Percentiles rank a stretch among this genome's conserved stretches.
These are phyloP conservation scores for Nyssa sinensis DNA, from an alignment of 148 eudicot species.

Conservation along the genomic window DNA sequence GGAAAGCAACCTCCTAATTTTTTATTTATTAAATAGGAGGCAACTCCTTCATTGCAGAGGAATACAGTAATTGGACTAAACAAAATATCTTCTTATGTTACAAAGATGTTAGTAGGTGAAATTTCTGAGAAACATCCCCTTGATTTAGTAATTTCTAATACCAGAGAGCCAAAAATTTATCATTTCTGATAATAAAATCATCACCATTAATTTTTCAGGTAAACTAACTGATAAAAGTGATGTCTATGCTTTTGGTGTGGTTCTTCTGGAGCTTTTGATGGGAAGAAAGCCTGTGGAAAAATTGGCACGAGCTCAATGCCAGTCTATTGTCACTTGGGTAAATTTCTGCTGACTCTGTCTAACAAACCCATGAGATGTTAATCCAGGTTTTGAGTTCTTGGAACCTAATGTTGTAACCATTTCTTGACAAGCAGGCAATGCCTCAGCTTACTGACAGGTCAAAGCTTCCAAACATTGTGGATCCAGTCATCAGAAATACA, in stretches of 20 bases:
- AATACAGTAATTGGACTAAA: too few relatives aligned
- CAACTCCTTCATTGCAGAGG: too few relatives aligned
- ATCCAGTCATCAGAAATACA: slow-evolving; percentile 54
- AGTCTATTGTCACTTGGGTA: slow-evolving; percentile 73
- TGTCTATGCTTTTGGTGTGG: slow-evolving; percentile 74
- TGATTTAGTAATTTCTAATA: neutral
- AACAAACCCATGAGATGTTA: neutral
- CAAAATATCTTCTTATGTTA: neutral
- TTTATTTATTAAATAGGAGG: too few relatives aligned
- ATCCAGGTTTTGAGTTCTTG: neutral
- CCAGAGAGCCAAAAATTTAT: neutral
- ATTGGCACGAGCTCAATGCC: slow-evolving; percentile 44
- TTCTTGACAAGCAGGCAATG: slow-evolving; percentile 50
- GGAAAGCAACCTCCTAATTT: too few relatives aligned
- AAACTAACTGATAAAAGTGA: slow-evolving; percentile 81
- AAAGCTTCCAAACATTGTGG: slow-evolving; percentile 66
- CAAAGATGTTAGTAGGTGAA: neutral
- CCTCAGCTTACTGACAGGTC: slow-evolving; percentile 74
- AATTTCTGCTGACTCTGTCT: neutral
- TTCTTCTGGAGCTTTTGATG: slow-evolving; percentile 70
- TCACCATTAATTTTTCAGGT: slow-evolving; percentile 32
- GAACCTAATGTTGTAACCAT: slow-evolving; percentile 5
- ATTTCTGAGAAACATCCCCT: neutral
- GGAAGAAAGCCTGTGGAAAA: slow-evolving; percentile 62
- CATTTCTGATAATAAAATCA: neutral